Conservation (phyloP, 2,329 filamentous ascomycete species). For the Grosmannia huntii region DNA sequence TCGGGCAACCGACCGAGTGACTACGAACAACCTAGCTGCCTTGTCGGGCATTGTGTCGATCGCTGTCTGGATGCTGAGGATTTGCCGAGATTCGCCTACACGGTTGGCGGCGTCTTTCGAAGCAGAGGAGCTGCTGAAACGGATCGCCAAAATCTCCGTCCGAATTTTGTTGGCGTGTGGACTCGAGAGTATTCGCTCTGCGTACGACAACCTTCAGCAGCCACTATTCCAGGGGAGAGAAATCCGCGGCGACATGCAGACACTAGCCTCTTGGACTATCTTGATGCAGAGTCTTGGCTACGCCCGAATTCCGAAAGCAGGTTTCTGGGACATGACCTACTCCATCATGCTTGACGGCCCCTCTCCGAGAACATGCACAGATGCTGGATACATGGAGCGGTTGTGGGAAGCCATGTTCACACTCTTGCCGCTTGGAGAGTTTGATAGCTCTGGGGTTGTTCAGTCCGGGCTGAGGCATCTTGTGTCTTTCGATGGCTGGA, state of each 20-base stretch:
- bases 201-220: conserved; percentile 36
- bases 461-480: conserved; percentile 24
- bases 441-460: conserved; percentile 41
- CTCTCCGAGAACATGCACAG: conserved; percentile 19
- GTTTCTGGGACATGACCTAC: conserved; percentile 49
- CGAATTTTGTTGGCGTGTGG: conserved; percentile 29
- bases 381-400: conserved; percentile 38
- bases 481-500: conserved; percentile 43
- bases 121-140: conserved; percentile 36
- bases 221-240: conserved; percentile 35
- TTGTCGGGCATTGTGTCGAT: conserved; percentile 25
- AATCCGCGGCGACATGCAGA: conserved; percentile 31
- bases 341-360: conserved; percentile 25
- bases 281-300: conserved; percentile 40
- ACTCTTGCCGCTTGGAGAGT: conserved; percentile 47
- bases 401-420: conserved; percentile 48
- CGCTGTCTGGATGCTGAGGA: conserved; percentile 24
- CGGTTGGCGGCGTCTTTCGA: conserved; percentile 24
- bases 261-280: conserved; percentile 44
- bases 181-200: conserved; percentile 26
- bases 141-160: conserved; percentile 25
- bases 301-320: conserved; percentile 34
- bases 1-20: conserved; percentile 7
- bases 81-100: conserved; percentile 26
- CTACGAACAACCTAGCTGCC: conserved; percentile 15